phyloP scores from a whole-genome alignment of 2,329 filamentous ascomycete species.

The Colletotrichum sp. region DNA sequence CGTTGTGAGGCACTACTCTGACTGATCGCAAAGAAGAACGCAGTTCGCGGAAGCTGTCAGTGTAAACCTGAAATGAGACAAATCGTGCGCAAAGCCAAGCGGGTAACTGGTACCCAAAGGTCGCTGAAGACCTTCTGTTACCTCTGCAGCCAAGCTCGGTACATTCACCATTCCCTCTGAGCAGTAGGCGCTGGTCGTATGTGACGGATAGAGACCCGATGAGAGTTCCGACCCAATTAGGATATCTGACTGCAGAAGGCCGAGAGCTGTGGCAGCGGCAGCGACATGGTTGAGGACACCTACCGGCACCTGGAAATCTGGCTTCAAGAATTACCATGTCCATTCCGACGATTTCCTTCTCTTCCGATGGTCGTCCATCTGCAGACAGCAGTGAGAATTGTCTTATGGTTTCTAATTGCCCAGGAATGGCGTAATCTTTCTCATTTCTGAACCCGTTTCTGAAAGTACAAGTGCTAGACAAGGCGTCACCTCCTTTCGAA shows the following conservation, averaged over 20 bases:
- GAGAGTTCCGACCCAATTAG: background rate
- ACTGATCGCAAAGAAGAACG: background rate
- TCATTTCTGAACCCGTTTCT: background rate
- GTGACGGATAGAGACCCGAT: background rate
- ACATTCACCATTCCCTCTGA: background rate
- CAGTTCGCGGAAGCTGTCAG: background rate
- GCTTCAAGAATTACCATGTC: background rate
- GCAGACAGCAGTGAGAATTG: background rate
- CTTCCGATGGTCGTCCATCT: background rate
- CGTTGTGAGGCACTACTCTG: accelerated
- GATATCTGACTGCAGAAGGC: background rate
- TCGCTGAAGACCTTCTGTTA: accelerated
- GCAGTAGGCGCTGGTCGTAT: background rate
- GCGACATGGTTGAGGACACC: background rate
- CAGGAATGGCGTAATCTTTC: no score
- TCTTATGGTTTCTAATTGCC: background rate
- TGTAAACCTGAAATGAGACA: background rate
- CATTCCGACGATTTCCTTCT: no score
- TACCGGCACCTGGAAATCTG: background rate
- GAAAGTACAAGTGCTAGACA: accelerated
- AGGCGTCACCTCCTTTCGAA: background rate
- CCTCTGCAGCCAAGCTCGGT: background rate
- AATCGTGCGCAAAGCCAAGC: background rate
- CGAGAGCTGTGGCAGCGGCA: background rate
- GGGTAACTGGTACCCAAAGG: background rate